Evolutionary conservation across 768 basidiomycete species (phyloP).

Genomic region (Glaciozyma martinii): DNA sequence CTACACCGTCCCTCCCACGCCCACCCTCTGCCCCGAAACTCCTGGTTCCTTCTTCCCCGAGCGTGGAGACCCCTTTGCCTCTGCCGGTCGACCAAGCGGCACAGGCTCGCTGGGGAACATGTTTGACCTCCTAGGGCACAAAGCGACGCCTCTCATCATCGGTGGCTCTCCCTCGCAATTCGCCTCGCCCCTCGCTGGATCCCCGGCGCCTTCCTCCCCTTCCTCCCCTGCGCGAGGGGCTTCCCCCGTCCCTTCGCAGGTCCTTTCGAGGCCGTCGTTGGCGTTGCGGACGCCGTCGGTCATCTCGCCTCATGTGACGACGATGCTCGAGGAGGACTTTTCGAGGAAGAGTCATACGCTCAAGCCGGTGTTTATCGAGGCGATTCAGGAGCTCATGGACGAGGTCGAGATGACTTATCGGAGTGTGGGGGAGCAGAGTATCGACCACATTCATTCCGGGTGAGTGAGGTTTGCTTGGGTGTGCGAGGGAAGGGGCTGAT

Average conservation of each 20-base stretch:
- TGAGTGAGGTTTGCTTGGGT: slow-evolving; percentile 44
- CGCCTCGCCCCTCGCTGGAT: neutral
- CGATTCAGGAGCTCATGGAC: slow-evolving; percentile 89
- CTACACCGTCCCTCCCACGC: slow-evolving; percentile 14
- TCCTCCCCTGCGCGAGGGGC: neutral
- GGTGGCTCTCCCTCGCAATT: neutral
- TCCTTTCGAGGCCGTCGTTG: neutral
- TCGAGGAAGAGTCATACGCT: slow-evolving; percentile 42
- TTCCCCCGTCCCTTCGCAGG: neutral
- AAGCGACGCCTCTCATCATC: slow-evolving; percentile 5
- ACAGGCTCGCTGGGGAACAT: slow-evolving; percentile 15
- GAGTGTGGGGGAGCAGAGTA: slow-evolving; percentile 84
- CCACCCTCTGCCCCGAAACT: slow-evolving; percentile 4
- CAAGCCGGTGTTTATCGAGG: slow-evolving; percentile 92
- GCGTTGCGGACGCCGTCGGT: neutral
- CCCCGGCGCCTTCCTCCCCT: slow-evolving; percentile 5
- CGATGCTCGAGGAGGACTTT: slow-evolving; percentile 36
- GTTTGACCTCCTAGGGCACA: slow-evolving; percentile 30
- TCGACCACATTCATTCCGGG: slow-evolving; percentile 98
- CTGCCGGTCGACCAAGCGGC: too few species aligned
- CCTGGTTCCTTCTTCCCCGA: slow-evolving; percentile 21
- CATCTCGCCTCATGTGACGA: neutral
- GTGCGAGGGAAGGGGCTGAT: neutral
- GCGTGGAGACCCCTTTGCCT: neutral
- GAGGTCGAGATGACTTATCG: slow-evolving; percentile 95